Evolutionary conservation across 1,284 basidiomycete species (phyloP).

Genomic region (Ganoderma sp.): DNA sequence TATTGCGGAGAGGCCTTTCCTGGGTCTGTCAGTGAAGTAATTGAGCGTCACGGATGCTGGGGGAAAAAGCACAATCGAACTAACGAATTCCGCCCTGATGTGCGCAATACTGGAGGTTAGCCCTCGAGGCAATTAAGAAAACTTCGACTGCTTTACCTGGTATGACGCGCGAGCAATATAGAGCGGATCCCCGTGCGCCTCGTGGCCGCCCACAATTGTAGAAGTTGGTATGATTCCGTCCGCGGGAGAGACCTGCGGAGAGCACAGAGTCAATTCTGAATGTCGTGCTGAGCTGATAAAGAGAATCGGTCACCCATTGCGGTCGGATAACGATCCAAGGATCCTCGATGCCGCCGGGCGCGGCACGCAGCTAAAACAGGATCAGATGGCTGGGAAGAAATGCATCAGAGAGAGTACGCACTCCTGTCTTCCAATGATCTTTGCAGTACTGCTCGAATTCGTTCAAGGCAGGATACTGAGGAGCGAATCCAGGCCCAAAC

Average conservation of each 20-base stretch:
- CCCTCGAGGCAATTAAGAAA: not conserved
- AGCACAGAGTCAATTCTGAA: not conserved
- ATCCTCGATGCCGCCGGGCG: not conserved
- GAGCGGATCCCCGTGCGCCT: not conserved
- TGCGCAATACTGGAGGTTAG: not conserved
- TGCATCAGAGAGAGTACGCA: not conserved
- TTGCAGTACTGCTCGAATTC: not conserved
- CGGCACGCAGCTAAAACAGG: not conserved
- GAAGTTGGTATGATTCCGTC: not conserved
- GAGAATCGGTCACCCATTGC: not conserved
- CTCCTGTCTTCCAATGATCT: not conserved
- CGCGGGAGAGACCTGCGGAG: not conserved
- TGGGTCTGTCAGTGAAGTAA: no score
- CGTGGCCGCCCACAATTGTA: not conserved
- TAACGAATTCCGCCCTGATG: no score
- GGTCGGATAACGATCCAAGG: not conserved
- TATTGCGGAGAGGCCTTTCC: no score
- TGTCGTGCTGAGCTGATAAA: not conserved
- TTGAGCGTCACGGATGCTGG: no score
- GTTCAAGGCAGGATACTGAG: not conserved
- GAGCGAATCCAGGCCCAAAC: not conserved
- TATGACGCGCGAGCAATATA: not conserved
- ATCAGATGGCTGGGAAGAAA: not conserved
- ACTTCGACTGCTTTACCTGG: not conserved
- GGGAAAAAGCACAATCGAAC: no score